phyloP scores from a whole-genome alignment of 1,139 yeast species.

The Yamadazyma conglobata region DNA sequence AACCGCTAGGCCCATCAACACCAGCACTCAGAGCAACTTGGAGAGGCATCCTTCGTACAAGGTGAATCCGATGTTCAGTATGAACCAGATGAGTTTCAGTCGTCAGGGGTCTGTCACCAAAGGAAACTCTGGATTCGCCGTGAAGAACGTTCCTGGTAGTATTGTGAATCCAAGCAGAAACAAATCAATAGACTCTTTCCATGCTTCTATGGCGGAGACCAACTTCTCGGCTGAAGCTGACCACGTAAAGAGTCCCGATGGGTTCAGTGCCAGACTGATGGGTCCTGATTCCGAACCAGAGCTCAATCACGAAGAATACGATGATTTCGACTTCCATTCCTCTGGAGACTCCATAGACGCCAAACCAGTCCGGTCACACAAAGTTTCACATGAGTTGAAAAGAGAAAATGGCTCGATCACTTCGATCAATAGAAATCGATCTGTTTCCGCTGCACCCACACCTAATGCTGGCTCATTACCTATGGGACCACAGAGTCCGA shows the following conservation, averaged over 20 bases:
- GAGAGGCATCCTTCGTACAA: conserved; percentile 10
- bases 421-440: conserved; percentile 6
- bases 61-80: conserved; percentile 6
- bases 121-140: conserved; percentile 7
- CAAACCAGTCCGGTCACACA: background rate
- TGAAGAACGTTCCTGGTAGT: conserved; percentile 25
- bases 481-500: conserved; percentile 3
- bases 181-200: conserved; percentile 28
- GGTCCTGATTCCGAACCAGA: background rate
- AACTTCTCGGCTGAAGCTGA: background rate
- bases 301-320: conserved; percentile 12
- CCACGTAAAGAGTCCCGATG: background rate
- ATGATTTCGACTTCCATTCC: conserved; percentile 16
- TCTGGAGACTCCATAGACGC: conserved; percentile 10
- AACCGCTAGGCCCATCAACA: background rate
- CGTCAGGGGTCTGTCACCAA: conserved; percentile 6
- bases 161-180: conserved; percentile 23
- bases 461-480: conserved; percentile 3
- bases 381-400: no score
- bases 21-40: conserved; percentile 1
- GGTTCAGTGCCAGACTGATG: conserved; percentile 1
- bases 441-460: conserved; percentile 8
- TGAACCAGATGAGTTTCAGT: conserved; percentile 5
- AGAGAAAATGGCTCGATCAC: conserved; percentile 2
- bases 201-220: conserved; percentile 17